phyloP scores from a whole-genome alignment of 176 grass and related monocot genomes.

The Calamus simplicifolius region DNA sequence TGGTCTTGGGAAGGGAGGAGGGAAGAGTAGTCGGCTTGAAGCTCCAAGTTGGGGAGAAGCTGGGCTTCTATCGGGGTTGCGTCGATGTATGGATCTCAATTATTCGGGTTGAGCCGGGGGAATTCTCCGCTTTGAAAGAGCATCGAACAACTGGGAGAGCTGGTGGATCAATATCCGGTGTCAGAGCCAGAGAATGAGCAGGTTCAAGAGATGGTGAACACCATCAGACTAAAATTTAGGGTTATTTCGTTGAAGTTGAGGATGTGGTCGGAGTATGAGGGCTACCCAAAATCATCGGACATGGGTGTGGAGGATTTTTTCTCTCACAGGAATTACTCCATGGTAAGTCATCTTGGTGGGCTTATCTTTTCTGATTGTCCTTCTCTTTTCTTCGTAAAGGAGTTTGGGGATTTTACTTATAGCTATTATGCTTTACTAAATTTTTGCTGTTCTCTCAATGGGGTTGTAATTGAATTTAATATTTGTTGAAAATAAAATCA shows the following conservation, averaged over 20 bases:
- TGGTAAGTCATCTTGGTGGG: too few species aligned
- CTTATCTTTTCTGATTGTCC: too few species aligned
- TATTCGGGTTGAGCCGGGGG: slow-evolving; percentile 28
- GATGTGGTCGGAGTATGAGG: slow-evolving; percentile 56
- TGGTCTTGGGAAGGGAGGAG: slow-evolving; percentile 57
- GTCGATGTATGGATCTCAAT: slow-evolving; percentile 55
- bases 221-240: slow-evolving; percentile 65
- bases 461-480: too few species aligned
- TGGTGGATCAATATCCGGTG: slow-evolving; percentile 42
- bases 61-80: slow-evolving; percentile 78
- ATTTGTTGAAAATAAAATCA: too few species aligned
- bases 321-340: too few species aligned
- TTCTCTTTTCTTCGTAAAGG: too few species aligned
- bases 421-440: too few species aligned
- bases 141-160: slow-evolving; percentile 42
- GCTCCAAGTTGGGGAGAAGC: slow-evolving; percentile 59
- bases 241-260: slow-evolving; percentile 58
- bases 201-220: slow-evolving; percentile 50
- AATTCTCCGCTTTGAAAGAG: slow-evolving; percentile 53
- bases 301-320: slow-evolving; percentile 40
- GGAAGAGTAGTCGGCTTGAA: slow-evolving; percentile 62
- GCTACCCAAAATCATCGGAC: slow-evolving; percentile 26
- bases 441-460: too few species aligned
- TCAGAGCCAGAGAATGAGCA: slow-evolving; percentile 59
- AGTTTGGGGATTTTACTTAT: too few species aligned